Percentiles rank a stretch among this genome's conserved stretches.
phyloP scores from a whole-genome alignment of 768 basidiomycete genomes.

The Kwoniella sp. region DNA sequence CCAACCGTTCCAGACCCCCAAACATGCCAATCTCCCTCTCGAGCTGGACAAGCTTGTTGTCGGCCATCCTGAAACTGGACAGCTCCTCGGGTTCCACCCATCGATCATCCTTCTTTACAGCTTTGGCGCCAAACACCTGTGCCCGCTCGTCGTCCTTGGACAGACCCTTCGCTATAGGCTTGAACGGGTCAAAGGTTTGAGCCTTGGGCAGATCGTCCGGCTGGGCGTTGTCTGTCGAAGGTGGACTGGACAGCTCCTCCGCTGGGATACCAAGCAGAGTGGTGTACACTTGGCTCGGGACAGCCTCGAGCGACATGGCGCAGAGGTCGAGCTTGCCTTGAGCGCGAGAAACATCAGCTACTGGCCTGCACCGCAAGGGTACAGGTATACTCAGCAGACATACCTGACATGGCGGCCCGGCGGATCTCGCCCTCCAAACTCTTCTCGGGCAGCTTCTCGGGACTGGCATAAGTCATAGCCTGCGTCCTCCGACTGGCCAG shows the following conservation, averaged over 20 bases:
- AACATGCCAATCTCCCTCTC: conserved; percentile 46
- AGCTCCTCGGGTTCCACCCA: conserved; percentile 45
- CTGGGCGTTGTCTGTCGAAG: conserved; percentile 2
- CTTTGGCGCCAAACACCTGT: conserved; percentile 20
- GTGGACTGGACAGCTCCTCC: conserved; percentile 24
- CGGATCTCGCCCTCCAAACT: conserved; percentile 27
- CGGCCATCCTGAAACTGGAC: conserved; percentile 24
- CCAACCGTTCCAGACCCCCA: conserved; percentile 38
- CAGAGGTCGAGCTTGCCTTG: conserved; percentile 40
- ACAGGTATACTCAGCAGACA: conserved; percentile 2
- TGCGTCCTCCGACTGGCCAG: not conserved
- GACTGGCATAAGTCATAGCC: not conserved
- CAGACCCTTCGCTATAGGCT: conserved; percentile 2
- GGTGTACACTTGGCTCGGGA: conserved; percentile 36
- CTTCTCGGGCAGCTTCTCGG: conserved; percentile 25
- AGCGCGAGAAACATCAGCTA: not conserved
- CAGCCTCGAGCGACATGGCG: conserved; percentile 13
- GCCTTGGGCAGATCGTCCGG: not conserved
- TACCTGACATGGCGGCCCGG: conserved; percentile 29
- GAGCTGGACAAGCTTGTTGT: conserved; percentile 28
- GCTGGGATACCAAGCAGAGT: conserved; percentile 25
- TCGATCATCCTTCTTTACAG: conserved; percentile 14
- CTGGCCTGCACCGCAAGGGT: not conserved
- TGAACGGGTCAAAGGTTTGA: conserved; percentile 6
- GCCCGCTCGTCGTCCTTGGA: conserved; percentile 16